These are phyloP conservation scores for Ceratobasidium sp. DNA, from an alignment of 1,284 basidiomycete genomes.

Conservation along the genomic window DNA sequence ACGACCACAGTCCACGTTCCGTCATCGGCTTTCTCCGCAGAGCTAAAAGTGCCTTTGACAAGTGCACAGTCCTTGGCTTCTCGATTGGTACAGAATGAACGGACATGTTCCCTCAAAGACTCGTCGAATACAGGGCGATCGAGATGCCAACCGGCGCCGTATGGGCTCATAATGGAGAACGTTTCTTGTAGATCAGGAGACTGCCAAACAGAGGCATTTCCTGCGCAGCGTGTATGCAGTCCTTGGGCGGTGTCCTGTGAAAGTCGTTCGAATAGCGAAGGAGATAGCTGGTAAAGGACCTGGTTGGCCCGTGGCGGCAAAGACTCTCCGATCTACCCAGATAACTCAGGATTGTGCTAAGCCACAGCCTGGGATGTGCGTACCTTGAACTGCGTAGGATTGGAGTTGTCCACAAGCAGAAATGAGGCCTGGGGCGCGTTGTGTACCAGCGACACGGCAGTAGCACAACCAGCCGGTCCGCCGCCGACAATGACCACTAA, in stretches of 20 bases:
- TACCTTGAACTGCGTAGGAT: slow-evolving; percentile 47
- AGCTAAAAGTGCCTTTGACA: slow-evolving; percentile 37
- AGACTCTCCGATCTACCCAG: slow-evolving; percentile 50
- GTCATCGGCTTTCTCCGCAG: slow-evolving; percentile 22
- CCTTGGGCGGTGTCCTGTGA: slow-evolving; percentile 37
- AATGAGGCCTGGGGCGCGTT: slow-evolving; percentile 42
- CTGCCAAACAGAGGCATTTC: slow-evolving; percentile 50
- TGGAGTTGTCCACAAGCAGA: slow-evolving; percentile 48
- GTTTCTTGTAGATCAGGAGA: slow-evolving; percentile 46
- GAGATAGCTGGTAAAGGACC: slow-evolving; percentile 45
- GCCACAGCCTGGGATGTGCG: background rate
- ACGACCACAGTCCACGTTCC: slow-evolving; percentile 10
- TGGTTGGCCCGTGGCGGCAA: slow-evolving; percentile 47
- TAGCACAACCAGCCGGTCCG: slow-evolving; percentile 48
- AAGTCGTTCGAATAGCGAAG: slow-evolving; percentile 4
- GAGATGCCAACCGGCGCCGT: slow-evolving; percentile 49
- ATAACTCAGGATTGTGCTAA: background rate
- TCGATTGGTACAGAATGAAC: background rate
- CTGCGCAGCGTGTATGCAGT: slow-evolving; percentile 46
- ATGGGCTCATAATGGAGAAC: slow-evolving; percentile 45
- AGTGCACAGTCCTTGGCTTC: background rate
- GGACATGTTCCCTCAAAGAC: slow-evolving; percentile 44
- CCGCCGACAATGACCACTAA: slow-evolving; percentile 49
- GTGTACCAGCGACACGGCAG: slow-evolving; percentile 44
- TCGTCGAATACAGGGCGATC: slow-evolving; percentile 50